Percentiles rank a stretch among this genome's conserved stretches.
Conservation (phyloP, 2,329 filamentous ascomycete genomes). For the Cryphonectria japonica region DNA sequence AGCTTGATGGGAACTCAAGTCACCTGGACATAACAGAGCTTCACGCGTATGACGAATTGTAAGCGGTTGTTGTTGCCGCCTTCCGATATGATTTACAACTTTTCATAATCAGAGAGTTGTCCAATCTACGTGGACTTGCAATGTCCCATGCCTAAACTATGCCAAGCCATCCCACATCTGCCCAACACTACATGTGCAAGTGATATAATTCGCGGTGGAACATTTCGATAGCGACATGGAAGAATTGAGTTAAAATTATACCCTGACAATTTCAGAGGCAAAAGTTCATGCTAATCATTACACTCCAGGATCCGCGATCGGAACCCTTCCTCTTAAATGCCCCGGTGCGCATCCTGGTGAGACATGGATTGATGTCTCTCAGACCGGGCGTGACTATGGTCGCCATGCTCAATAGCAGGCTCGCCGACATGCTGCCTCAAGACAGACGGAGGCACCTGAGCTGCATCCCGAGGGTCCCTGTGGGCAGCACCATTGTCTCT, state of each 20-base stretch:
- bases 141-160: too few species aligned
- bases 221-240: neutral
- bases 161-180: too few species aligned
- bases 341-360: constrained; percentile 53
- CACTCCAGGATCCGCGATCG: neutral
- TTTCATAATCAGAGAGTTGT: too few species aligned
- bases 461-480: constrained; percentile 57
- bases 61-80: too few species aligned
- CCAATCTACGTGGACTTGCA: too few species aligned
- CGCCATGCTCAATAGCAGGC: constrained; percentile 50
- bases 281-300: neutral
- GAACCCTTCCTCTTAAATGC: constrained; percentile 42
- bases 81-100: too few species aligned
- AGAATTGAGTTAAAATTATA: neutral
- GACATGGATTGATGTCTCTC: constrained; percentile 51
- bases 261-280: neutral
- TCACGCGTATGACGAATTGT: neutral
- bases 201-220: neutral
- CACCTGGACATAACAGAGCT: constrained; percentile 53
- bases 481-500: constrained; percentile 5
- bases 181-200: too few species aligned
- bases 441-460: constrained; percentile 61
- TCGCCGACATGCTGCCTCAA: constrained; percentile 52
- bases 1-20: constrained; percentile 75
- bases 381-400: constrained; percentile 47